Evolutionary conservation across 148 eudicot genomes (phyloP), one percentile per base, ranked within the genome.

Genomic region (Chenopodium album): DNA sequence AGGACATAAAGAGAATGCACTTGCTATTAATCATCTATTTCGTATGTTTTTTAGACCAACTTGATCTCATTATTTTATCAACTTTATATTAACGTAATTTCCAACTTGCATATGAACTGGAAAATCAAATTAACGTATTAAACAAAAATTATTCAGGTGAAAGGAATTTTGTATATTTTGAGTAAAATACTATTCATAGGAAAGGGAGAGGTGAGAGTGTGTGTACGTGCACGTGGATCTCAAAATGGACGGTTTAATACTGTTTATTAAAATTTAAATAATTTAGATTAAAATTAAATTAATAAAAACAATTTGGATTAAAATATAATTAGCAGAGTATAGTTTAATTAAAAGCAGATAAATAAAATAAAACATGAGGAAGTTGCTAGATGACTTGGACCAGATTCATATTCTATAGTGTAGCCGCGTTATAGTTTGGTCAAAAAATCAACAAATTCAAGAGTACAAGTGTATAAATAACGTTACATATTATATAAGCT

Each of bases 361-460:
- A 50, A 50, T 11, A 50, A 50, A 1, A 9, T 11, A 50, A 50
- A 50, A 50, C 26, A 62, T 73, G 23, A 71, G 64, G 82, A 80
- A 80, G 77, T 72, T 72, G 82, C 41, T 66, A 26, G 81, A 80
- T 65, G 74, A 81, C 32, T 81, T 32, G 78, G 82, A 81, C 83
- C 76, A 46, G 44, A 64, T 74, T 74, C 14, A 79, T 60, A 68
- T 32, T 41, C 5, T 73, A 32, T 23, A 62, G 50, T 44, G 32
- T 37, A 66, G 32, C 34, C 84, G 84, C 78, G 79, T 75, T 81
- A 50, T 5, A 41, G 17, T 50, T 50, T 12, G 54, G 65, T 50
- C 74, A 75, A 66, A 2, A 12, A 31, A 2, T 50, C 54, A 50
- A 50, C 12, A 48, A 48, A 50, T 11, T 50, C 14, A 9, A 50